Evolutionary conservation across 164 flowering plant species (phyloP).

Genomic region (Berberis vulgaris): DNA sequence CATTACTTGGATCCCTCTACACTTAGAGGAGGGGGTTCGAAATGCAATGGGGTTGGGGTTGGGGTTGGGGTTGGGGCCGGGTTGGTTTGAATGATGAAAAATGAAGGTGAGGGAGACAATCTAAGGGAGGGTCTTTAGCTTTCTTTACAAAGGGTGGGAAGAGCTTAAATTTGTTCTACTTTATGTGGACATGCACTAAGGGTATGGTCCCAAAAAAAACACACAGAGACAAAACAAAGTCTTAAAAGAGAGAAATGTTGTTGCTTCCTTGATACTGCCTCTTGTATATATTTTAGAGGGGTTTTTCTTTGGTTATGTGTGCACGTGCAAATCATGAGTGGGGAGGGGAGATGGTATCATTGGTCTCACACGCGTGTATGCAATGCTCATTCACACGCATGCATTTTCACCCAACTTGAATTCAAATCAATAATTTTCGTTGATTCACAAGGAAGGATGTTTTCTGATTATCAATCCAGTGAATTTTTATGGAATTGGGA

Average conservation of each 20-base stretch:
- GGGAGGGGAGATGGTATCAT: constrained; percentile 30
- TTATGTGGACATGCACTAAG: constrained; percentile 27
- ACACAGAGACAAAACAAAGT: neutral
- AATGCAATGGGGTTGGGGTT: too few relatives aligned
- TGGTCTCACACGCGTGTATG: constrained; percentile 11
- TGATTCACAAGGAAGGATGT: too few relatives aligned
- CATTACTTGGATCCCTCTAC: constrained; percentile 30
- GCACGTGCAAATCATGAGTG: constrained; percentile 55
- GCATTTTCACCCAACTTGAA: too few relatives aligned
- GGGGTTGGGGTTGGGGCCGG: too few relatives aligned
- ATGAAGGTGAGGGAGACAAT: too few relatives aligned
- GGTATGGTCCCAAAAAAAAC: constrained; percentile 4
- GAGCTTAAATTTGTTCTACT: constrained; percentile 30
- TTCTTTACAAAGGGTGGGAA: too few relatives aligned
- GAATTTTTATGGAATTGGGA: too few relatives aligned
- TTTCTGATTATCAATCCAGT: too few relatives aligned
- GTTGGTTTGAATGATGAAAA: neutral
- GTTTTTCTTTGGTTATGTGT: constrained; percentile 3
- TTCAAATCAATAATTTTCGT: too few relatives aligned
- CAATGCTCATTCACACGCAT: constrained; percentile 2
- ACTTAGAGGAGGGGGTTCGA: neutral
- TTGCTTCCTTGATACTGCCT: constrained; percentile 5
- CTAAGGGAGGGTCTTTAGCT: too few relatives aligned
- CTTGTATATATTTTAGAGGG: neutral
- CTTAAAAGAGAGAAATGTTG: constrained; percentile 1